Conservation (phyloP, 805 yeast genomes). For the Lipomyces sp. region DNA sequence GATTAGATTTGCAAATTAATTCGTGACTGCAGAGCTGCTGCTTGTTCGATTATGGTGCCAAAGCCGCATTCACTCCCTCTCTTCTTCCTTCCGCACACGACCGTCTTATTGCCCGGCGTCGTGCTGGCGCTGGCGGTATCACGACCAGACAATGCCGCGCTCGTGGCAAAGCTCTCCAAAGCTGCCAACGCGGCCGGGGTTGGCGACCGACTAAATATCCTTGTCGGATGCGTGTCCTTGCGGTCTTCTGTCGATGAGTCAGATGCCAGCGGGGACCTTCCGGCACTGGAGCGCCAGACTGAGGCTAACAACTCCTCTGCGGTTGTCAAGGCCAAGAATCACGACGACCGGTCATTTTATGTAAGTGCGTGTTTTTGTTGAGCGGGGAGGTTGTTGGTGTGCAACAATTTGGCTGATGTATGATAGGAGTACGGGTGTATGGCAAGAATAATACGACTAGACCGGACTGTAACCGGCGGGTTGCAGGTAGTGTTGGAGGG, state of each 20-base stretch:
- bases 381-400: too few species aligned
- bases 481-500: slow-evolving; percentile 38
- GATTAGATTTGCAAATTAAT: background rate
- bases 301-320: slow-evolving; percentile 8
- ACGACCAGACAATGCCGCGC: slow-evolving; percentile 25
- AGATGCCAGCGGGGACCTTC: background rate
- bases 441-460: slow-evolving; percentile 38
- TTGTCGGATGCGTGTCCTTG: slow-evolving; percentile 23
- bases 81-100: slow-evolving; percentile 24
- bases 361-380: slow-evolving; percentile 7
- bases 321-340: background rate
- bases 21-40: background rate
- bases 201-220: background rate
- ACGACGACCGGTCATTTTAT: slow-evolving; percentile 7
- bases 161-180: slow-evolving; percentile 13
- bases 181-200: background rate
- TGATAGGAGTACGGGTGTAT: slow-evolving; percentile 33
- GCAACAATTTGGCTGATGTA: too few species aligned
- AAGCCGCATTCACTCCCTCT: slow-evolving; percentile 19
- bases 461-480: slow-evolving; percentile 25
- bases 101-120: slow-evolving; percentile 30
- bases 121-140: slow-evolving; percentile 21
- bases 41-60: background rate
- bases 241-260: background rate
- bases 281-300: background rate